Evolutionary conservation across 208 protist species (phyloP).

Genomic region (Phytomonas sp.): DNA sequence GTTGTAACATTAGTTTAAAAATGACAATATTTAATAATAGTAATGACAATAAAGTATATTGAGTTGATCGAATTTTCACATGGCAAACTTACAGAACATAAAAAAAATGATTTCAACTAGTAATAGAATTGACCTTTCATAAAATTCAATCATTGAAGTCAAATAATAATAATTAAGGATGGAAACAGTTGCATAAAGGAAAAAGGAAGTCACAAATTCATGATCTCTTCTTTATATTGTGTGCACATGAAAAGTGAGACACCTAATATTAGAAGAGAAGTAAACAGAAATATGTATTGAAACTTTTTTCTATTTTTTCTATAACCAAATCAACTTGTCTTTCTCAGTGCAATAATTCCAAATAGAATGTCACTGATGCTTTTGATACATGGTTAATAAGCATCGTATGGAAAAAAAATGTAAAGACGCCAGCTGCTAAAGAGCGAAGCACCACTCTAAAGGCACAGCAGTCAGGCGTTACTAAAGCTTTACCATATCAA

Average conservation of each 20-base stretch:
- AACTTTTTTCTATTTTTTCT: conserved; percentile 13
- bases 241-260: neutral
- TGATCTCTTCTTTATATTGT: too few species aligned
- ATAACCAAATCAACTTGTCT: conserved; percentile 7
- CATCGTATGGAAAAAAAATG: neutral
- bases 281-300: neutral
- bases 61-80: neutral
- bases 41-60: conserved; percentile 6
- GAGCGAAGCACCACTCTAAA: neutral
- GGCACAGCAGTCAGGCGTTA: neutral
- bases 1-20: neutral
- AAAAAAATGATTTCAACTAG: neutral
- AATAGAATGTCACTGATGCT: neutral
- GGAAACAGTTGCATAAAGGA: neutral
- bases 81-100: neutral
- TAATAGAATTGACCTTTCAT: neutral
- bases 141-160: neutral
- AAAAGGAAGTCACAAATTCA: too few species aligned
- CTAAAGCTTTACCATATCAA: neutral
- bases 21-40: conserved; percentile 9
- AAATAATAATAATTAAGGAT: conserved; percentile 9
- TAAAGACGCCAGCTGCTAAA: neutral
- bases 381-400: neutral
- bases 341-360: neutral
- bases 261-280: conserved; percentile 3